phyloP scores from a whole-genome alignment of 2,329 filamentous ascomycete genomes.

The Ascochyta viciae-villosae region DNA sequence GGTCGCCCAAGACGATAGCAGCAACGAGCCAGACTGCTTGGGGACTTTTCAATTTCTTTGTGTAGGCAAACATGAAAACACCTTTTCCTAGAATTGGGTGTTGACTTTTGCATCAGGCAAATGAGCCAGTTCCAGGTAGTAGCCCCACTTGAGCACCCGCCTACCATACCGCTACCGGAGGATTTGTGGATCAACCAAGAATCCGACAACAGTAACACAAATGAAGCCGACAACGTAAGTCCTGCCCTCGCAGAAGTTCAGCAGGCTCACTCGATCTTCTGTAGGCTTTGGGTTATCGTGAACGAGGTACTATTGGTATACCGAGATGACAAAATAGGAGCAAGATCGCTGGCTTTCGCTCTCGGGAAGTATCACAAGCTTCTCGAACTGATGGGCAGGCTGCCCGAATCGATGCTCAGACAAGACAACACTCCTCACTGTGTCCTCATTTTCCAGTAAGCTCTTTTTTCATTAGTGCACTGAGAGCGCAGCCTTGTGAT shows the following conservation, averaged over 20 bases:
- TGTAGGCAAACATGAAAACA: slow-evolving; percentile 10
- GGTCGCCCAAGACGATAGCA: slow-evolving; percentile 6
- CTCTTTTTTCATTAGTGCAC: not conserved
- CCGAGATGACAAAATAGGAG: slow-evolving; percentile 9
- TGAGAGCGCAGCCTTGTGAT: not conserved
- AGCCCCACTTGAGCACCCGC: slow-evolving; percentile 14
- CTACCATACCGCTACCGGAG: slow-evolving; percentile 13
- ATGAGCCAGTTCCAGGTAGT: slow-evolving; percentile 17
- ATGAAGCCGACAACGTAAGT: not conserved
- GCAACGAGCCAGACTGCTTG: slow-evolving; percentile 18
- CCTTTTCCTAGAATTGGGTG: not conserved
- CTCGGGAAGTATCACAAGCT: slow-evolving; percentile 19
- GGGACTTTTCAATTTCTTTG: slow-evolving; percentile 21
- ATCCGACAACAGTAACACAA: not conserved
- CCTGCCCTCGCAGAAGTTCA: slow-evolving; percentile 9
- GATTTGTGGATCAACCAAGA: not conserved
- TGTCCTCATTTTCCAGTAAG: slow-evolving; percentile 23
- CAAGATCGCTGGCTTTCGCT: slow-evolving; percentile 17
- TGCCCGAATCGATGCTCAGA: slow-evolving; percentile 11
- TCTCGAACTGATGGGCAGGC: slow-evolving; percentile 2
- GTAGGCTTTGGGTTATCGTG: slow-evolving; percentile 15
- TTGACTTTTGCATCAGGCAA: slow-evolving; percentile 19
- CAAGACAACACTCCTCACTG: slow-evolving; percentile 9
- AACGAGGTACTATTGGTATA: slow-evolving; percentile 21
- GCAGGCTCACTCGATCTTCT: slow-evolving; percentile 12